phyloP scores from a whole-genome alignment of 768 basidiomycete genomes.

The Coprinopsis marcescibilis region DNA sequence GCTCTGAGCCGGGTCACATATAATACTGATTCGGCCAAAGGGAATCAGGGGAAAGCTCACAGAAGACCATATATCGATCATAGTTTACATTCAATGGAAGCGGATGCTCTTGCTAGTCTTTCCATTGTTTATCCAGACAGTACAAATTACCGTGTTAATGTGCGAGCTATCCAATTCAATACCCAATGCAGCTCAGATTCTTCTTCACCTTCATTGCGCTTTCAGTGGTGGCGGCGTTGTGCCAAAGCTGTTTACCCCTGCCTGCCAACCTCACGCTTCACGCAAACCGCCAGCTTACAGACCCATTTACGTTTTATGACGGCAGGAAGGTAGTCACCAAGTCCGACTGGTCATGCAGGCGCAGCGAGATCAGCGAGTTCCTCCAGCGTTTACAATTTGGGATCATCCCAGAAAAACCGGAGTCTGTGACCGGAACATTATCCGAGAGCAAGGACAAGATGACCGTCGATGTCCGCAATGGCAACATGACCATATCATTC shows the following conservation, averaged over 20 bases:
- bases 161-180: no score
- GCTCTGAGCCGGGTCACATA: no score
- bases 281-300: slow-evolving; percentile 38
- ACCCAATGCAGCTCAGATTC: no score
- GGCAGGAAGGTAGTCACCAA: slow-evolving; percentile 34
- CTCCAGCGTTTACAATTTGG: slow-evolving; percentile 52
- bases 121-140: no score
- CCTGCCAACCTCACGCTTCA: slow-evolving; percentile 25
- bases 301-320: slow-evolving; percentile 48
- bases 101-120: no score
- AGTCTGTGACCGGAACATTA: slow-evolving; percentile 36
- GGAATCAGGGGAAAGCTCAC: no score
- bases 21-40: no score
- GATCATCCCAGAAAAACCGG: slow-evolving; percentile 40
- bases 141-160: no score
- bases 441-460: slow-evolving; percentile 29
- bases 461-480: slow-evolving; percentile 37
- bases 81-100: no score
- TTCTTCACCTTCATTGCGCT: no score
- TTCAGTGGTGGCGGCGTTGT: neutral
- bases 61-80: no score
- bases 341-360: slow-evolving; percentile 48
- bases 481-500: slow-evolving; percentile 41
- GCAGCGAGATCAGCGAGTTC: slow-evolving; percentile 40
- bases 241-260: slow-evolving; percentile 1